phyloP scores from a whole-genome alignment of 108 stramenopile species.

The Skeletonema marinoi region DNA sequence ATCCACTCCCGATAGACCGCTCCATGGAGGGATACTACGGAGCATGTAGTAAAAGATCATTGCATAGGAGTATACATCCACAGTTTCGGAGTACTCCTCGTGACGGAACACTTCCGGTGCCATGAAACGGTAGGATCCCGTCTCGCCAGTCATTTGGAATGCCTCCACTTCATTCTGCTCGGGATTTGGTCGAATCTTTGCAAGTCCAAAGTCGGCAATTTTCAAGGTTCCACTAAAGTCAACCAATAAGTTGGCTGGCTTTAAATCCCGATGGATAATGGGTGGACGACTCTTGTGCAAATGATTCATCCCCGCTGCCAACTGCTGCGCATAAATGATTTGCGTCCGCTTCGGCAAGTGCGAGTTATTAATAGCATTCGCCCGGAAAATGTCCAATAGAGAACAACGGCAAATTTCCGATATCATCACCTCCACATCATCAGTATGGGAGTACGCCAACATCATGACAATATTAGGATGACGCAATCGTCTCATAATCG shows the following conservation, averaged over 20 bases:
- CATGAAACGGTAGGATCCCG: constrained; percentile 89
- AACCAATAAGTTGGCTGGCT: constrained; percentile 85
- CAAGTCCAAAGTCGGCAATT: constrained; percentile 96
- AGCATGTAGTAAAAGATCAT: constrained; percentile 90
- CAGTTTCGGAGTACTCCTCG: constrained; percentile 86
- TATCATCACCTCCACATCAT: constrained; percentile 81
- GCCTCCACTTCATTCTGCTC: constrained; percentile 57
- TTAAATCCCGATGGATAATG: constrained; percentile 93
- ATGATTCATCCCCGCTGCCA: constrained; percentile 91
- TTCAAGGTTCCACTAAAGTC: constrained; percentile 89
- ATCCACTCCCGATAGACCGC: constrained; percentile 63
- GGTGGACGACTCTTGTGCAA: constrained; percentile 89
- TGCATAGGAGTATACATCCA: constrained; percentile 90
- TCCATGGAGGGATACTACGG: constrained; percentile 80
- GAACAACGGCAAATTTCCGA: constrained; percentile 89
- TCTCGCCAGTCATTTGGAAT: constrained; percentile 88
- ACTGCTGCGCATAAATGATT: constrained; percentile 77
- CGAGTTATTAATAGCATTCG: constrained; percentile 72
- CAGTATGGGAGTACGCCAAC: constrained; percentile 79
- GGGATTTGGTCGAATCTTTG: constrained; percentile 83
- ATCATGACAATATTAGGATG: constrained; percentile 88
- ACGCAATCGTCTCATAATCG: constrained; percentile 72
- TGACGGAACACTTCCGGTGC: constrained; percentile 90
- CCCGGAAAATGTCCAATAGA: constrained; percentile 78
- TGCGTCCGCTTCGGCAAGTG: constrained; percentile 66